A percentile compares a stretch with the other conserved stretches of the same genome.
Evolutionary conservation across 2,329 filamentous ascomycete species (phyloP).

Genomic region (Aphanoascus verrucosus): DNA sequence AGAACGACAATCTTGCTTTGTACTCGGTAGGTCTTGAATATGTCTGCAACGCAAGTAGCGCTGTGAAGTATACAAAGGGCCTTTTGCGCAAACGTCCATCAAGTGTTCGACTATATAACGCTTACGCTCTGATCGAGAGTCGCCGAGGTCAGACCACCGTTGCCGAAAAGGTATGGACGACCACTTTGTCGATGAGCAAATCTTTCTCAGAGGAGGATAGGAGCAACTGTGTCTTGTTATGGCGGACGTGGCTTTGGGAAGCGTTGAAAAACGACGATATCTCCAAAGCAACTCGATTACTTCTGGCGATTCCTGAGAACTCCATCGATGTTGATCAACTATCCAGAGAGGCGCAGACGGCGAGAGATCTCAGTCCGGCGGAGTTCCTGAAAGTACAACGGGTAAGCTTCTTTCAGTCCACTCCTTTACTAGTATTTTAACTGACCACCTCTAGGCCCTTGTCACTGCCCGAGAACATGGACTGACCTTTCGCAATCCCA

Average conservation of each 20-base stretch:
- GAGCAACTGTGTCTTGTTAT: conserved; percentile 39
- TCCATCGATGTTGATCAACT: conserved; percentile 25
- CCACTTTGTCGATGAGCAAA: conserved; percentile 52
- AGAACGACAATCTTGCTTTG: conserved; percentile 48
- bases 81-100: conserved; percentile 59
- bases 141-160: conserved; percentile 46
- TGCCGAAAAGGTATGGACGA: conserved; percentile 55
- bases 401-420: conserved; percentile 24
- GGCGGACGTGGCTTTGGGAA: conserved; percentile 57
- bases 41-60: conserved; percentile 42
- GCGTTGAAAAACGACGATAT: conserved; percentile 42
- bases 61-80: conserved; percentile 60
- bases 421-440: conserved; percentile 22
- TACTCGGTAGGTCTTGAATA: conserved; percentile 62
- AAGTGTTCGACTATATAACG: conserved; percentile 62
- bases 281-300: conserved; percentile 27
- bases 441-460: conserved; percentile 48
- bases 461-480: conserved; percentile 45
- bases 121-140: conserved; percentile 64
- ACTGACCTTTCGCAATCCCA: conserved; percentile 41
- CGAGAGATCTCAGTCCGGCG: conserved; percentile 22
- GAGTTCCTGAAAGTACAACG: conserved; percentile 30
- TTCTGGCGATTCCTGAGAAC: conserved; percentile 33
- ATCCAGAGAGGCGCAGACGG: conserved; percentile 14
- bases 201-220: conserved; percentile 29